Percentiles rank a stretch among this genome's conserved stretches.
Evolutionary conservation across 192 early-diverging fungal genomes (phyloP).

Genomic region (Linnemannia hyalina): DNA sequence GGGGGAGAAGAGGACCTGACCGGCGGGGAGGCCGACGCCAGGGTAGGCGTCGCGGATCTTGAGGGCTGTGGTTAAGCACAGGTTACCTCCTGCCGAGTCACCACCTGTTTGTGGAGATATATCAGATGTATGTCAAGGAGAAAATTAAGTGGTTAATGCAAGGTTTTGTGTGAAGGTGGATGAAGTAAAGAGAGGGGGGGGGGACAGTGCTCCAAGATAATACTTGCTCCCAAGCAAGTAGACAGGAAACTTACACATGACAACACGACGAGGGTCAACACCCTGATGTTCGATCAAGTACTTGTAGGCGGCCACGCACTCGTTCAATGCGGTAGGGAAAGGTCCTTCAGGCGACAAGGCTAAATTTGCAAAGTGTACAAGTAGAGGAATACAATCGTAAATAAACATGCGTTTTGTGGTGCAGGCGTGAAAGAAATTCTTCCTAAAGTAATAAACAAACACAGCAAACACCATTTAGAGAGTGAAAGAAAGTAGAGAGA

Average conservation of each 20-base stretch:
- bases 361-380: conserved; percentile 14
- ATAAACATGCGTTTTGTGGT: not conserved
- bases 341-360: conserved; percentile 37
- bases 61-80: conserved; percentile 40
- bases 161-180: not conserved
- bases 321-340: conserved; percentile 48
- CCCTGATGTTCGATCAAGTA: conserved; percentile 42
- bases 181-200: no score
- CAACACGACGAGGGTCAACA: conserved; percentile 41
- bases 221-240: no score
- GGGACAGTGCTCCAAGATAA: not conserved
- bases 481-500: not conserved
- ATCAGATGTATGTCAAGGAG: not conserved
- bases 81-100: conserved; percentile 56
- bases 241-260: conserved; percentile 31
- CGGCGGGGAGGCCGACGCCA: conserved; percentile 29
- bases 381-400: not conserved
- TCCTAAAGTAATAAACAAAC: not conserved
- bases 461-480: not conserved
- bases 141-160: not conserved
- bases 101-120: conserved; percentile 19
- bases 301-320: conserved; percentile 55
- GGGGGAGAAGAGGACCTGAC: conserved; percentile 48
- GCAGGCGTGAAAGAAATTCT: not conserved
- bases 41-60: conserved; percentile 46